Evolutionary conservation across 805 yeast genomes (phyloP).

Genomic region (Cyberlindnera bimundalis): DNA sequence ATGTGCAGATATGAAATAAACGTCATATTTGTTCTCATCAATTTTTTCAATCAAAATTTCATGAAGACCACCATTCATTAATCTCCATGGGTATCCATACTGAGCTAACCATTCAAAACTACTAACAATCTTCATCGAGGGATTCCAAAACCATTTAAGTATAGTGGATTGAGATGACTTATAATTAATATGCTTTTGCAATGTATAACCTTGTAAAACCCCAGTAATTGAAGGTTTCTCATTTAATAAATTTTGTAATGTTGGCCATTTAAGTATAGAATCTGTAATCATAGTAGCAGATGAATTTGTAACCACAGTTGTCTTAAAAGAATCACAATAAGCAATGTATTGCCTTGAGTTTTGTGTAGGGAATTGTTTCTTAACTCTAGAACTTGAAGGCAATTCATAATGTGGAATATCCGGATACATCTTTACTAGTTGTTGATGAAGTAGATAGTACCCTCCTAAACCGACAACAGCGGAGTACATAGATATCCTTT

Average conservation of each 20-base stretch:
- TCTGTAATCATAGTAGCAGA: not conserved
- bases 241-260: not conserved
- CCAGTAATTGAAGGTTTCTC: conserved; percentile 2
- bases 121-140: conserved; percentile 4
- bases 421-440: conserved; percentile 17
- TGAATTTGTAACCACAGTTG: conserved; percentile 6
- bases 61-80: conserved; percentile 27
- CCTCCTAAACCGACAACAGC: conserved; percentile 15
- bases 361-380: conserved; percentile 7
- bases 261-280: conserved; percentile 6
- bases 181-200: not conserved
- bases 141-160: conserved; percentile 12
- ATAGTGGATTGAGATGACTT: conserved; percentile 5
- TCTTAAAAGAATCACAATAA: conserved; percentile 22
- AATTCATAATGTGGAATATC: conserved; percentile 20
- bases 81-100: conserved; percentile 28
- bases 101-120: conserved; percentile 18
- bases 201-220: not conserved
- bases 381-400: conserved; percentile 16
- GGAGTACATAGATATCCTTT: conserved; percentile 15
- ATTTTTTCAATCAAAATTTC: conserved; percentile 17
- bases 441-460: conserved; percentile 16
- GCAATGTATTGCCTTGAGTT: conserved; percentile 15
- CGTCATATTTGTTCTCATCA: conserved; percentile 13
- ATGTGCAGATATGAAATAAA: conserved; percentile 22